Evolutionary conservation across 164 flowering plant genomes (phyloP).

Genomic region (Santalum album): DNA sequence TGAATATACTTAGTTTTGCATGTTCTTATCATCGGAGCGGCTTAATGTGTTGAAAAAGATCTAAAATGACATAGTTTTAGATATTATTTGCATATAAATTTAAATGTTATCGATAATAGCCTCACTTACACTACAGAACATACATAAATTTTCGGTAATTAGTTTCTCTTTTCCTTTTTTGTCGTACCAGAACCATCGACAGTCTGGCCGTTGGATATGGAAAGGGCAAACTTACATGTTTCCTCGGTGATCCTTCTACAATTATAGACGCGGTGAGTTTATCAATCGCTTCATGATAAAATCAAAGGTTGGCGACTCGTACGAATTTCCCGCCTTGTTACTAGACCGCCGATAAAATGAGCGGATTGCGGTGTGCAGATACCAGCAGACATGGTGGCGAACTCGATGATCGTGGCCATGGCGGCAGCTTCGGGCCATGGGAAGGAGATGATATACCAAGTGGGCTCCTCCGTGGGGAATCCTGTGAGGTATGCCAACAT

Average conservation of each 20-base stretch:
- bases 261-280: constrained; percentile 46
- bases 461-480: constrained; percentile 54
- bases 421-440: constrained; percentile 23
- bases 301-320: no score
- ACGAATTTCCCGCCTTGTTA: no score
- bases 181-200: constrained; percentile 50
- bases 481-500: constrained; percentile 21
- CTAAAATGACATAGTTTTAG: no score
- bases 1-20: no score
- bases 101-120: no score
- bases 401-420: constrained; percentile 57
- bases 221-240: constrained; percentile 58
- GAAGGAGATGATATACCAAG: constrained; percentile 39
- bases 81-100: no score
- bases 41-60: no score
- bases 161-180: not conserved
- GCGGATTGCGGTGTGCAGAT: constrained; percentile 35
- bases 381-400: constrained; percentile 89
- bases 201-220: constrained; percentile 48
- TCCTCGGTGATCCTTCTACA: constrained; percentile 35
- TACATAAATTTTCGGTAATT: not conserved
- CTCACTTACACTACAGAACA: no score
- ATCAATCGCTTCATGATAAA: no score
- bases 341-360: no score
- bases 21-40: no score